Evolutionary conservation across 129 eudicot genomes (phyloP), one percentile per base, ranked within the genome.

Genomic region (Helichrysum umbraculigerum): DNA sequence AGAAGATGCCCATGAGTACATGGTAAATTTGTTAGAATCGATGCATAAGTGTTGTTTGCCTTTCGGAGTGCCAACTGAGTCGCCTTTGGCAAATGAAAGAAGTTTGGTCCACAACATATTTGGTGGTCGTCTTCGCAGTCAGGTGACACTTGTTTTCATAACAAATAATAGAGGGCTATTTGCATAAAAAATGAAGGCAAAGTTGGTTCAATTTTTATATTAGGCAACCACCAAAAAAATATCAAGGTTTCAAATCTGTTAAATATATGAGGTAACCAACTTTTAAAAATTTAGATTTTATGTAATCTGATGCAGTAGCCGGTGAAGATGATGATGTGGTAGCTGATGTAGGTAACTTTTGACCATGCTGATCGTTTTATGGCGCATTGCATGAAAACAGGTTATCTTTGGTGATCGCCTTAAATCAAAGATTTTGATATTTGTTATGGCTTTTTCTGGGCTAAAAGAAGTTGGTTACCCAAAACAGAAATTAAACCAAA

Each of bases 1-100:
- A 62, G 67, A 62, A 62, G 67, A 62, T 16, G 67, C 67, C 9
- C 67, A 62, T 28, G 67, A 62, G 67, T 62, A 62, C 67, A 28
- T 62, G 67, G 67, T 62, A 25, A 62, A 62, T 25, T 29, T 62
- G 4, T 62, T 62, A n/a, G 67, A 28, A 62, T 10, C 67, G 14
- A 62, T 62, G 67, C 67, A 62, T 30, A 62, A 9, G 67, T 62
- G 67, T 28, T 62, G 67, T 25, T 29, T 62, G 28, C 67, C 67
- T 22, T 62, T 28, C 11, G 34, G 66, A 28, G 66, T 60, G 34
- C 15, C 67, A 15, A 62, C n/a, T 28, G 37, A 28, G 11, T 28
- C 67, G 15, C 67, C 58, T 17, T 51, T 9, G 28, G 67, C 67
- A 7, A 7, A 15, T 28, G 37, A 62, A 10, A 62, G 12, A 25